Conservation (phyloP, 2,329 filamentous ascomycete species). For the Xylariaceae sp. region DNA sequence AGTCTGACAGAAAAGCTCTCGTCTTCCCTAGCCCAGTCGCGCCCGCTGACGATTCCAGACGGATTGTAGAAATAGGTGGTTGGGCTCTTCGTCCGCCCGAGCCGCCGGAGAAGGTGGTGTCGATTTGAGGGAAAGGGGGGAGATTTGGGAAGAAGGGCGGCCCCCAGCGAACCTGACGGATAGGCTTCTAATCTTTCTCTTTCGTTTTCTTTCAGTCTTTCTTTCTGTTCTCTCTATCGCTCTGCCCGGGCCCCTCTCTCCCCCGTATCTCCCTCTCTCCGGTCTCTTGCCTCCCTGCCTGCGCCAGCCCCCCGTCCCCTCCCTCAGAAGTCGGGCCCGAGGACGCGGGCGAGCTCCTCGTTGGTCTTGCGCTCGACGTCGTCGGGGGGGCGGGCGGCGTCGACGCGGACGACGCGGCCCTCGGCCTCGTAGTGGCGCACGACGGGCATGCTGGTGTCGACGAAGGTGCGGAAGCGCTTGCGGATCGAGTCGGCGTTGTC, state of each 20-base stretch:
- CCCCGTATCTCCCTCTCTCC: too few species aligned
- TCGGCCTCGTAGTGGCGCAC: slow-evolving; percentile 75
- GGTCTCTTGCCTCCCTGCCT: too few species aligned
- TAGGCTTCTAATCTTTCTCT: background rate
- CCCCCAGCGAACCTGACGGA: too few species aligned
- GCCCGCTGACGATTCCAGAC: too few species aligned
- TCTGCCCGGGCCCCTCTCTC: too few species aligned
- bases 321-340: slow-evolving; percentile 35
- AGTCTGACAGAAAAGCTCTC: too few species aligned
- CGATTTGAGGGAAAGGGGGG: too few species aligned
- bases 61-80: too few species aligned
- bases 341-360: slow-evolving; percentile 38
- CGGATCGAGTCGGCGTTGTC: slow-evolving; percentile 94
- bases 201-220: background rate
- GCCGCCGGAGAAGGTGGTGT: too few species aligned
- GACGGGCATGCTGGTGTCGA: slow-evolving; percentile 96
- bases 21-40: too few species aligned
- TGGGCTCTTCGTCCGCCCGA: background rate
- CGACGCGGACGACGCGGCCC: slow-evolving; percentile 72
- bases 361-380: slow-evolving; percentile 49
- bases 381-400: slow-evolving; percentile 61
- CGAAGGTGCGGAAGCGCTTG: slow-evolving; percentile 90
- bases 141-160: too few species aligned
- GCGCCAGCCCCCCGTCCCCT: background rate
- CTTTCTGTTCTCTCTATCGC: too few species aligned